Evolutionary conservation across 208 protist genomes (phyloP), one percentile per base, ranked within the genome.

Genomic region (Acanthamoeba lenticulata): DNA sequence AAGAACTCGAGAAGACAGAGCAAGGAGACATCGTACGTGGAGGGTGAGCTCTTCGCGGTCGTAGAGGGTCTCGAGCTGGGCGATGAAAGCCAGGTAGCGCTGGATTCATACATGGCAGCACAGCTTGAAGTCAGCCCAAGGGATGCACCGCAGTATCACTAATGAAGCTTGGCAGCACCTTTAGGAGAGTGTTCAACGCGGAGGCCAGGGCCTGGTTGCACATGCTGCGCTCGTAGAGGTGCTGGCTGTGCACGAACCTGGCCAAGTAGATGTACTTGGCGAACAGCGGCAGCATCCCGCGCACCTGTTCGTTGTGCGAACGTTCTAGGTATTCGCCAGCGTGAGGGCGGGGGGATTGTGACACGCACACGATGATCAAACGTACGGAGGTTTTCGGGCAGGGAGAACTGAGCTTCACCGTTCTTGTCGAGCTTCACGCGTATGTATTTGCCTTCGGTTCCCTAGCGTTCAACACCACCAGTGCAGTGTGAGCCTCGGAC

Each of bases 391-490:
- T 36, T 79, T 32, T 79, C 69, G 6, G 69, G 69, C 69, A 79
- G 49, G 45, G 36, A 65, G 29, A 89, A 65, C 42, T 89, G 32
- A 9, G 42, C 49, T 44, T 89, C 79, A 32, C 49, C 79, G 32
- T 89, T 60, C 13, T 52, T 34, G 29, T 52, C 45, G 21, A 62
- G 44, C 24, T 89, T 89, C 29, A 79, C 69, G 36, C 69, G 69
- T n/a, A 89, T 62, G 79, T 89, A 89, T 44, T 62, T 52, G 42
- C 79, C 79, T 24, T 89, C 79, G 13, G 60, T 57, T 24, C 79
- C 79, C 79, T 89, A 38, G 7, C 60, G 60, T 29, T 24, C 55
- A 24, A 29, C 24, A 62, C 29, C 21, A 27, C 52, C 27, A 60
- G 9, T 60, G 3, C 2, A 17, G 19, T 4, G 49, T 11, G 11